These are phyloP conservation scores for Penicillium malachiteum DNA, from an alignment of 495 filamentous ascomycete species.

Conservation along the genomic window DNA sequence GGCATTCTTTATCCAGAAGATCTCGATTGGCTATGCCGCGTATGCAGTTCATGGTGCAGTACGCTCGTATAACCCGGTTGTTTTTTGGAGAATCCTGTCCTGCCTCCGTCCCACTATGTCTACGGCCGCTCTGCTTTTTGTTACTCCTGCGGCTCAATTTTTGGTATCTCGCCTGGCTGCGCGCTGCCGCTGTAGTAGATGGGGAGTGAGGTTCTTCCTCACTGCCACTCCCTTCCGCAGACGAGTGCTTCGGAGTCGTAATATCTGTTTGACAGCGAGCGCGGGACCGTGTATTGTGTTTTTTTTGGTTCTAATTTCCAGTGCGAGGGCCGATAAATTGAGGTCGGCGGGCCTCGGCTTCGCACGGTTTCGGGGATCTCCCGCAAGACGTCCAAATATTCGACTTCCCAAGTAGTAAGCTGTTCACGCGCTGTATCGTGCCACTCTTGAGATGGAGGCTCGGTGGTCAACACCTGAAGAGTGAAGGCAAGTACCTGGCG, in stretches of 20 bases:
- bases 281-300: conserved; percentile 28
- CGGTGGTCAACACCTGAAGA: conserved; percentile 38
- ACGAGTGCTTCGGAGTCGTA: conserved; percentile 37
- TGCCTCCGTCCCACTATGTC: conserved; percentile 10
- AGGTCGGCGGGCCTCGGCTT: conserved; percentile 18
- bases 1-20: conserved; percentile 25
- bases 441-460: conserved; percentile 37
- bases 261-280: conserved; percentile 19
- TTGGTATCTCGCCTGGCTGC: conserved; percentile 12
- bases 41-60: conserved; percentile 30
- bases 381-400: conserved; percentile 28
- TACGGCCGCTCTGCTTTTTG: conserved; percentile 7
- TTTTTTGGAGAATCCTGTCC: conserved; percentile 18
- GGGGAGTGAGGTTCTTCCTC: conserved; percentile 21
- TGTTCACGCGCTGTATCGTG: conserved; percentile 28
- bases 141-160: background rate
- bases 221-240: conserved; percentile 24
- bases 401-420: conserved; percentile 27
- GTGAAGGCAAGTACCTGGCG: conserved; percentile 49
- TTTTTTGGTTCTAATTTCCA: conserved; percentile 25
- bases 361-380: conserved; percentile 28
- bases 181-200: conserved; percentile 20
- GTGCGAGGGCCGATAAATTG: conserved; percentile 30
- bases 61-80: conserved; percentile 15
- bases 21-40: conserved; percentile 23